These are phyloP conservation scores for Entomortierella lignicola DNA, from an alignment of 192 early-diverging fungal species.

Conservation along the genomic window DNA sequence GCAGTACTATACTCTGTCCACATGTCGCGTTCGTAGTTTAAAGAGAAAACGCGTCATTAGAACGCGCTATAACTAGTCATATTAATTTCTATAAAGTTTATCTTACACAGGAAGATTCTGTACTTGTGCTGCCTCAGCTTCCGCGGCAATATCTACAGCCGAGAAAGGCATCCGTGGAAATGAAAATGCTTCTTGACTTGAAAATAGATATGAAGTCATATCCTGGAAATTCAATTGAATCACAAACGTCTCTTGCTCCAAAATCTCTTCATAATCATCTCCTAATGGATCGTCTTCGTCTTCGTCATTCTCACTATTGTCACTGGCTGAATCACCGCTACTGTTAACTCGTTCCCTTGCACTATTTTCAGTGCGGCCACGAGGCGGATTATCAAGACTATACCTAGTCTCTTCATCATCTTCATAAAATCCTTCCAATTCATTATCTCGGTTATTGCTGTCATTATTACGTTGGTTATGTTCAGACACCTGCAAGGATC, in stretches of 20 bases:
- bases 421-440: slow-evolving; percentile 20
- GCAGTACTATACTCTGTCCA: too few species aligned
- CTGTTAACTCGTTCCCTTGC: neutral
- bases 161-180: slow-evolving; percentile 10
- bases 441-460: neutral
- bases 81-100: too few species aligned
- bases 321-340: neutral
- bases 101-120: slow-evolving; percentile 31
- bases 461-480: slow-evolving; percentile 7
- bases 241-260: slow-evolving; percentile 42
- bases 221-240: slow-evolving; percentile 33
- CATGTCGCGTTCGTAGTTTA: too few species aligned
- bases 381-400: slow-evolving; percentile 18
- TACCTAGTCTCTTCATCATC: slow-evolving; percentile 31
- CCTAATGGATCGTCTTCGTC: slow-evolving; percentile 23
- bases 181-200: slow-evolving; percentile 26
- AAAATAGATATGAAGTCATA: slow-evolving; percentile 30
- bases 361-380: neutral
- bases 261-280: slow-evolving; percentile 36
- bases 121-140: neutral
- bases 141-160: neutral
- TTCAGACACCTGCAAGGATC: slow-evolving; percentile 15
- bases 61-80: neutral
- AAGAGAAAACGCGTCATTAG: too few species aligned
- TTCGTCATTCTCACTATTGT: neutral